Percentiles rank a stretch among this genome's conserved stretches.
These are phyloP conservation scores for Brasilioporus rufonigricans DNA, from an alignment of 768 basidiomycete species.

Conservation along the genomic window DNA sequence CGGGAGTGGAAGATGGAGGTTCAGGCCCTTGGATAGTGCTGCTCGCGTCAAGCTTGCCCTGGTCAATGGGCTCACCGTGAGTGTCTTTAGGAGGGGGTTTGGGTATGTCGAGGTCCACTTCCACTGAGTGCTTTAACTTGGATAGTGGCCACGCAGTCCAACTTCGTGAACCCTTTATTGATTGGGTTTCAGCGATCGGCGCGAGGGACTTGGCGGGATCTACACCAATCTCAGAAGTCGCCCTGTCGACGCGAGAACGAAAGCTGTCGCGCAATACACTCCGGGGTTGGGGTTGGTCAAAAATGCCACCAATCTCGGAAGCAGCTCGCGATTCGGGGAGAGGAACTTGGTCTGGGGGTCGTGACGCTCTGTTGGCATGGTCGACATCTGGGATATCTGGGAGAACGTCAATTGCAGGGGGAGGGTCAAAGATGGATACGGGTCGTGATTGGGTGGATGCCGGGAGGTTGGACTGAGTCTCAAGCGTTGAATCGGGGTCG, in stretches of 20 bases:
- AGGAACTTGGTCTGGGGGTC: conserved; percentile 20
- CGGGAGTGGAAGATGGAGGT: conserved; percentile 16
- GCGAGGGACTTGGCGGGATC: conserved; percentile 7
- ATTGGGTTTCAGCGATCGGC: conserved; percentile 1
- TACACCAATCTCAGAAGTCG: conserved; percentile 25
- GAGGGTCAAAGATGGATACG: conserved; percentile 9
- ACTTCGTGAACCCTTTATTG: conserved; percentile 1
- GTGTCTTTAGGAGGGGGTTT: conserved; percentile 7
- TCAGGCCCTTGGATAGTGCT: conserved; percentile 7
- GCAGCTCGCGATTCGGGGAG: conserved; percentile 31
- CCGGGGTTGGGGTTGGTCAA: conserved; percentile 23
- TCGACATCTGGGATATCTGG: conserved; percentile 21
- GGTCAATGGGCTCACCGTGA: not conserved
- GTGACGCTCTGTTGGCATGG: not conserved
- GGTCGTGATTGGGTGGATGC: conserved; percentile 10
- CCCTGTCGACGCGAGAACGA: conserved; percentile 15
- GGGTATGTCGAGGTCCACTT: not conserved
- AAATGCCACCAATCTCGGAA: conserved; percentile 28
- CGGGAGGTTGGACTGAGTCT: conserved; percentile 1
- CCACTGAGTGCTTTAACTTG: conserved; percentile 1
- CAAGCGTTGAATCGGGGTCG: conserved; percentile 5
- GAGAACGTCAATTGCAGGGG: conserved; percentile 9
- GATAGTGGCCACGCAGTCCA: conserved; percentile 1
- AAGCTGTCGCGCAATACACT: conserved; percentile 9
- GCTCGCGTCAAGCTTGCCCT: conserved; percentile 6